These are phyloP conservation scores for Ceratocystis papillata DNA, from an alignment of 2,329 filamentous ascomycete species.

Conservation along the genomic window DNA sequence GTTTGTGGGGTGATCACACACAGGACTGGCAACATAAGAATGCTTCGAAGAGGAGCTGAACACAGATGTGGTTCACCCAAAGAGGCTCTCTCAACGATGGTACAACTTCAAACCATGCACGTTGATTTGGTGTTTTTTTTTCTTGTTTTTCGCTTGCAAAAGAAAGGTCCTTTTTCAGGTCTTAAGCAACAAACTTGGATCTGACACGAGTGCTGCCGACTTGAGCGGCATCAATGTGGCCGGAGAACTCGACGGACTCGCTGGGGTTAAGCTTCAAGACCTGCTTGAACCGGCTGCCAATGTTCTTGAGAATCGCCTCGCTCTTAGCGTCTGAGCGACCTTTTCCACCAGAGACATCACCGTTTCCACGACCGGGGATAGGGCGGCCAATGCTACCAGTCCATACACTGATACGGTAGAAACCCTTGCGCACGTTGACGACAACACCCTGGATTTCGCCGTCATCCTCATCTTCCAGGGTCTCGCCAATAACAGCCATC, in stretches of 20 bases:
- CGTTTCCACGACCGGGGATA: constrained; percentile 63
- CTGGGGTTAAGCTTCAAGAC: constrained; percentile 65
- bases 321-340: constrained; percentile 70
- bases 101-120: background rate
- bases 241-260: constrained; percentile 86
- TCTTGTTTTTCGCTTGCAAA: background rate
- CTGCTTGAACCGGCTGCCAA: constrained; percentile 87
- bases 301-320: constrained; percentile 69
- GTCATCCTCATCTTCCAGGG: constrained; percentile 85
- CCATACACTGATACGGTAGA: constrained; percentile 97
- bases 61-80: constrained; percentile 6
- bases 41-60: constrained; percentile 15
- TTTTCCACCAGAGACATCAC: constrained; percentile 63
- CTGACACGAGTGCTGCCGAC: constrained; percentile 90
- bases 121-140: constrained; percentile 10
- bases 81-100: constrained; percentile 9
- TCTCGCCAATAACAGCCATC: constrained; percentile 93
- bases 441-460: constrained; percentile 99
- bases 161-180: background rate
- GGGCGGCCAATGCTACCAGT: constrained; percentile 85
- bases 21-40: constrained; percentile 7
- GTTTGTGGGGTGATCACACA: constrained; percentile 11
- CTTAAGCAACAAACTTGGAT: constrained; percentile 79
- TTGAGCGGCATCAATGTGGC: constrained; percentile 88
- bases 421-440: constrained; percentile 95